Evolutionary conservation across 2,329 filamentous ascomycete species (phyloP), one percentile per base, ranked within the genome.

Genomic region (Sclerotinia spermophila): DNA sequence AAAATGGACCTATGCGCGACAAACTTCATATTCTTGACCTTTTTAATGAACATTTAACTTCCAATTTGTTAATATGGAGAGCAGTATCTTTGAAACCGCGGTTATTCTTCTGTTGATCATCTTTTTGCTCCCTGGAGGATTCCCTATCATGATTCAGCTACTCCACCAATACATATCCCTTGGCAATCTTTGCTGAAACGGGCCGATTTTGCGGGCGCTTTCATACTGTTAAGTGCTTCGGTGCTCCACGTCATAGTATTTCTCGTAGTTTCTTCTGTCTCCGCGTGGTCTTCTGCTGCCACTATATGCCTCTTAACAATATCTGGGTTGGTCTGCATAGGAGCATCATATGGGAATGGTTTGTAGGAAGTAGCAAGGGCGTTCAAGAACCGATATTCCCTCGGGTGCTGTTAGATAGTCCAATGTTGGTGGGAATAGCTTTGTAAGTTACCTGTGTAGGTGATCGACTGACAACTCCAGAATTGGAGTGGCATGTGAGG

Each of bases 261-360:
- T 17, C 45, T 55, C 5, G 64, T 56, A 17, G 64, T 56, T 17
- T 17, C 30, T 2, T 30, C 64, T 5, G 21, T 53, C 11, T 67
- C 40, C n/a, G 19, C 17, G 4, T 56, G 64, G 64, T 67, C 48
- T 55, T 55, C 45, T 17, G 30, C 64, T 27, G 38, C 51, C 15
- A 67, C n/a, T 7, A 42, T 67, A 35, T 53, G 33, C 5, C n/a
- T 56, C n/a, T n/a, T 67, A 11, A 33, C 48, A 8, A 35, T 67
- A n/a, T 35, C 45, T 6, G 35, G 30, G 10, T 27, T 67, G 5
- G 10, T 30, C 13, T 38, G 78, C 73, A 68, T 79, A 48, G 74
- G 74, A 11, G 81, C 68, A 76, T 79, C 65, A 69, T 73, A 8
- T 81, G 81, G 77, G 78, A 80, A 67, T 60, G 70, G 67, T 71